Evolutionary conservation across 2,329 filamentous ascomycete genomes (phyloP).

Genomic region (Sclerotinia borealis): DNA sequence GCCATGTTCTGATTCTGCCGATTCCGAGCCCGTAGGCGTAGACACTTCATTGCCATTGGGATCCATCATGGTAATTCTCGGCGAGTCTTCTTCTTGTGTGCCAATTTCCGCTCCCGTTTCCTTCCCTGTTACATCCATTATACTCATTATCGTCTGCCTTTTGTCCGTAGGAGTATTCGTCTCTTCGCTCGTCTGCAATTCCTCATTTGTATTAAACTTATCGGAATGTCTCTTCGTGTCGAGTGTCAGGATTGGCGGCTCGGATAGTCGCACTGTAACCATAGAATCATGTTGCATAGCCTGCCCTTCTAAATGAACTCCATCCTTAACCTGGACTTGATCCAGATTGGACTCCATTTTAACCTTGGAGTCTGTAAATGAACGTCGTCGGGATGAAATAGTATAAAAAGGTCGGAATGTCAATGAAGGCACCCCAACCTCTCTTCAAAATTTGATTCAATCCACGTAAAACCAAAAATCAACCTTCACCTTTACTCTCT

Average conservation of each 20-base stretch:
- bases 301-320: neutral
- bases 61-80: slow-evolving; percentile 30
- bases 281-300: slow-evolving; percentile 55
- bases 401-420: slow-evolving; percentile 7
- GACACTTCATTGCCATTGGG: slow-evolving; percentile 25
- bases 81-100: slow-evolving; percentile 21
- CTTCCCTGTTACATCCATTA: neutral
- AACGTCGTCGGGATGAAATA: neutral
- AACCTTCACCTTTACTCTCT: neutral
- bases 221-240: slow-evolving; percentile 36
- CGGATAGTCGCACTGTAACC: slow-evolving; percentile 71
- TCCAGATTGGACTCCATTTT: neutral
- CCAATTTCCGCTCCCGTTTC: slow-evolving; percentile 1
- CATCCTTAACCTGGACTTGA: neutral
- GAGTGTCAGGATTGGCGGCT: slow-evolving; percentile 49
- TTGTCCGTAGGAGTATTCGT: slow-evolving; percentile 6
- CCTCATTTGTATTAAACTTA: slow-evolving; percentile 20
- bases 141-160: slow-evolving; percentile 8
- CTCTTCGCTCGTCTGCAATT: slow-evolving; percentile 12
- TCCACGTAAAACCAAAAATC: neutral
- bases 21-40: slow-evolving; percentile 25
- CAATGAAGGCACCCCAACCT: slow-evolving; percentile 12
- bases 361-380: neutral
- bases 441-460: neutral
- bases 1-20: slow-evolving; percentile 16